phyloP scores from a whole-genome alignment of 2,329 filamentous ascomycete genomes.

The Fusarium gaditjirri region DNA sequence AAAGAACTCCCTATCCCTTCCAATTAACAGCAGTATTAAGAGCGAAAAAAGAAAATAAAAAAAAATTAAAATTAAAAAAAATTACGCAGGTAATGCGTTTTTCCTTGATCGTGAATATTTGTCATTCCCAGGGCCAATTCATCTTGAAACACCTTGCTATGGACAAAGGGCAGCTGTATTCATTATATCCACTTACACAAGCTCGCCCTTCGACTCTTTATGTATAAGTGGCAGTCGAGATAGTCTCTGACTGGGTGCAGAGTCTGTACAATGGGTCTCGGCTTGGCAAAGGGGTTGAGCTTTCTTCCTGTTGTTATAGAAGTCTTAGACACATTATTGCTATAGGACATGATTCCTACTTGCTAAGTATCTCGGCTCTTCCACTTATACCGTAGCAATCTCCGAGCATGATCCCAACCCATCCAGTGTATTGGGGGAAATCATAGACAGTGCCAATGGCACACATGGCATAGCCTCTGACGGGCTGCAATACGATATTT shows the following conservation, averaged over 20 bases:
- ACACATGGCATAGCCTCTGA: neutral
- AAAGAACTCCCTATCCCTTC: conserved; percentile 28
- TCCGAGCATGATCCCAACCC: conserved; percentile 5
- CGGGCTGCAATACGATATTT: neutral
- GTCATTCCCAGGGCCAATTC: neutral
- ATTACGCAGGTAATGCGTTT: neutral
- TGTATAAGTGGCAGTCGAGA: neutral
- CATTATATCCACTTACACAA: conserved; percentile 1
- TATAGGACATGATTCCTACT: neutral
- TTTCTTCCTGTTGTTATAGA: neutral
- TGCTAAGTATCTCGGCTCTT: conserved; percentile 1
- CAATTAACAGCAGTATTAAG: neutral
- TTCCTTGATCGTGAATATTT: neutral
- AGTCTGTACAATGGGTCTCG: neutral
- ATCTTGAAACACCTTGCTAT: conserved; percentile 7
- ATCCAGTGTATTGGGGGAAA: neutral
- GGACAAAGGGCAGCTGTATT: conserved; percentile 8
- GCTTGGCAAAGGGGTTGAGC: neutral
- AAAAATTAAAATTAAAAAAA: neutral
- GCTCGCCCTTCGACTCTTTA: conserved; percentile 1
- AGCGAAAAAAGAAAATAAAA: neutral
- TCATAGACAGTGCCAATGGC: neutral
- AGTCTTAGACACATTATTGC: conserved; percentile 8
- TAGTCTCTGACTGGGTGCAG: neutral
- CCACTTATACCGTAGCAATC: neutral